Percentiles rank a stretch among this genome's conserved stretches.
phyloP scores from a whole-genome alignment of 164 flowering plant species.

The Magnolia changhungtana region DNA sequence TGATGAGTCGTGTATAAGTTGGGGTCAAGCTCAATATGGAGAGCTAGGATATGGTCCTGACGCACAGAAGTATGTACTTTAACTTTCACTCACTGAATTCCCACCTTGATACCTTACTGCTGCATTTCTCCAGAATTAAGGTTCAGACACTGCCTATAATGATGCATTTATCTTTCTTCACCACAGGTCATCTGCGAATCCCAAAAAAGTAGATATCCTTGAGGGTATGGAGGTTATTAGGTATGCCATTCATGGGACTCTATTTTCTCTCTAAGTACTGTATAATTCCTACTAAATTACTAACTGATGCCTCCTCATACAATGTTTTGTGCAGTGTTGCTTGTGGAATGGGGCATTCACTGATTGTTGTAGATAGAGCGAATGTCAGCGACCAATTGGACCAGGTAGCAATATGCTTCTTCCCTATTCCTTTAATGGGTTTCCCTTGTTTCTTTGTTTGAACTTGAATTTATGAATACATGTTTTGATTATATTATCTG shows the following conservation, averaged over 20 bases:
- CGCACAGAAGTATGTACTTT: constrained; percentile 67
- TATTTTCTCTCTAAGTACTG: neutral
- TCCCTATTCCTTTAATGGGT: neutral
- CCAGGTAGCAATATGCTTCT: constrained; percentile 49
- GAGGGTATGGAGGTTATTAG: constrained; percentile 90
- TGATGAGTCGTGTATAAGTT: constrained; percentile 91
- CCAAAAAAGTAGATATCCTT: constrained; percentile 87
- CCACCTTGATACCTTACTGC: neutral
- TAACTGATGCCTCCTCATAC: neutral
- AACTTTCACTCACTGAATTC: neutral
- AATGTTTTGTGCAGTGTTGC: constrained; percentile 60
- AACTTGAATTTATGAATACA: neutral
- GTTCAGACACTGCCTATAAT: neutral
- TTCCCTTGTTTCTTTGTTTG: neutral
- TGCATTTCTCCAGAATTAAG: neutral
- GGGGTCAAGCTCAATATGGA: constrained; percentile 92
- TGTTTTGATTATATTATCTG: too few species aligned
- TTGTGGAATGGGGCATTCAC: constrained; percentile 85
- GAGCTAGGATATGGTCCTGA: constrained; percentile 95
- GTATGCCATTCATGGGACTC: constrained; percentile 27
- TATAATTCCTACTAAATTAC: neutral
- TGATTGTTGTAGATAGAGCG: constrained; percentile 84
- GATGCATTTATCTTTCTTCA: constrained; percentile 1
- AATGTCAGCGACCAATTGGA: constrained; percentile 71
- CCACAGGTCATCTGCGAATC: constrained; percentile 79